These are phyloP conservation scores for Fusarium solani-melongenae DNA, from an alignment of 2,329 filamentous ascomycete species.

Conservation along the genomic window DNA sequence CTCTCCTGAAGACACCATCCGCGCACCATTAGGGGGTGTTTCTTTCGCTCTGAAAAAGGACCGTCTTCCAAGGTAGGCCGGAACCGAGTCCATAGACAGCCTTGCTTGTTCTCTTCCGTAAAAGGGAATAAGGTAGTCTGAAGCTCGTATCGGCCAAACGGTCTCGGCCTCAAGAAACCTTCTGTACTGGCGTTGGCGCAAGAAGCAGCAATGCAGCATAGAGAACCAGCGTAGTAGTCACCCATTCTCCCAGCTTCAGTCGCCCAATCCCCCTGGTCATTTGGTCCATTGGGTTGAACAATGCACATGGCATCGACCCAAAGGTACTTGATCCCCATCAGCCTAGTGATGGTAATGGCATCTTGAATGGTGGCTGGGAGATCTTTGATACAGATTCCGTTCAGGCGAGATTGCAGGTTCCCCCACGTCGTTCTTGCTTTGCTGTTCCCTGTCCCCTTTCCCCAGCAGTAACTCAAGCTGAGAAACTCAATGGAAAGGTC, in stretches of 20 bases:
- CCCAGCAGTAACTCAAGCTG: constrained; percentile 3
- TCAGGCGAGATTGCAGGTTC: background rate
- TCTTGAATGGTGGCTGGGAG: background rate
- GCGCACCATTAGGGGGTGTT: background rate
- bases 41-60: no score
- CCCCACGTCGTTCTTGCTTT: background rate
- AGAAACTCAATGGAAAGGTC: background rate
- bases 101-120: no score
- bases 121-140: no score
- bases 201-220: constrained; percentile 1
- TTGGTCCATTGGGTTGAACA: background rate
- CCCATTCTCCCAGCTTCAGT: constrained; percentile 5
- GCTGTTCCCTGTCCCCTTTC: background rate
- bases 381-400: background rate
- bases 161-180: background rate
- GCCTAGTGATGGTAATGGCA: background rate
- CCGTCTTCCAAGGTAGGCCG: background rate
- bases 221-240: background rate
- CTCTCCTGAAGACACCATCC: background rate
- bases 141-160: no score
- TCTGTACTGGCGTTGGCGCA: background rate
- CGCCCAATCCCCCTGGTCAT: background rate
- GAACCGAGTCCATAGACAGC: background rate
- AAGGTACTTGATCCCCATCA: background rate
- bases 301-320: constrained; percentile 9